phyloP scores from a whole-genome alignment of 306 rosid species.

The Citrullus colocynthis region DNA sequence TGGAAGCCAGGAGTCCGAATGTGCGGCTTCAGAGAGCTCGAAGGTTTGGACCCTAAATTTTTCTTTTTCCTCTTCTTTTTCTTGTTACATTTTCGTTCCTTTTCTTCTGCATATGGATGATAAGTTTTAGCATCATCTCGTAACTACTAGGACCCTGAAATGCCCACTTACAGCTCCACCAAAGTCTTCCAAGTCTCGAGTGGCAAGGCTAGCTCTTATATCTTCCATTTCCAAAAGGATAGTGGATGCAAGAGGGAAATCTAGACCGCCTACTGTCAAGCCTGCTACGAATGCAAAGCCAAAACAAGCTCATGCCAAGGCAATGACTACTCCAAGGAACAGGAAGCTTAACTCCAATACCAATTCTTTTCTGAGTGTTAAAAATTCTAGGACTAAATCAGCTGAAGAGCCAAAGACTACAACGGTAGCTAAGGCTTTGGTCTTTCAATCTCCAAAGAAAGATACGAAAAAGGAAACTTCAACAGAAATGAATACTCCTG shows the following conservation, averaged over 20 bases:
- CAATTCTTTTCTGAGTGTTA: conserved; percentile 60
- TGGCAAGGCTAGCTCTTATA: conserved; percentile 54
- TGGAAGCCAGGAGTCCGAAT: conserved; percentile 98
- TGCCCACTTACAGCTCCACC: conserved; percentile 83
- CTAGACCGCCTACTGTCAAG: conserved; percentile 32
- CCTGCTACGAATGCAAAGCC: conserved; percentile 34
- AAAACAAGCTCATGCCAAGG: conserved; percentile 39
- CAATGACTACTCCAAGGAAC: conserved; percentile 80
- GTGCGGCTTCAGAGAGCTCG: conserved; percentile 43
- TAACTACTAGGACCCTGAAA: conserved; percentile 36
- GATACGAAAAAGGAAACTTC: conserved; percentile 29
- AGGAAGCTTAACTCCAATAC: conserved; percentile 37
- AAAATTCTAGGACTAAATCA: conserved; percentile 32
- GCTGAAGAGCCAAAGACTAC: conserved; percentile 46
- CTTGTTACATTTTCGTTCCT: not conserved
- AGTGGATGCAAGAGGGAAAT: conserved; percentile 21
- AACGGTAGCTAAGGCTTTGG: conserved; percentile 49
- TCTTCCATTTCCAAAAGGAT: conserved; percentile 51
- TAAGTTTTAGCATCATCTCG: not conserved
- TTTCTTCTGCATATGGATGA: not conserved
- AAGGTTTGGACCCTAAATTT: conserved; percentile 25
- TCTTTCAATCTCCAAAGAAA: conserved; percentile 74
- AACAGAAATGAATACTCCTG: conserved; percentile 33
- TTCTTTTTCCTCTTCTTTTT: not conserved
- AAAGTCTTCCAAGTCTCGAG: conserved; percentile 52